phyloP scores from a whole-genome alignment of 352 stramenopile genomes.

The Phytophthora sp. region DNA sequence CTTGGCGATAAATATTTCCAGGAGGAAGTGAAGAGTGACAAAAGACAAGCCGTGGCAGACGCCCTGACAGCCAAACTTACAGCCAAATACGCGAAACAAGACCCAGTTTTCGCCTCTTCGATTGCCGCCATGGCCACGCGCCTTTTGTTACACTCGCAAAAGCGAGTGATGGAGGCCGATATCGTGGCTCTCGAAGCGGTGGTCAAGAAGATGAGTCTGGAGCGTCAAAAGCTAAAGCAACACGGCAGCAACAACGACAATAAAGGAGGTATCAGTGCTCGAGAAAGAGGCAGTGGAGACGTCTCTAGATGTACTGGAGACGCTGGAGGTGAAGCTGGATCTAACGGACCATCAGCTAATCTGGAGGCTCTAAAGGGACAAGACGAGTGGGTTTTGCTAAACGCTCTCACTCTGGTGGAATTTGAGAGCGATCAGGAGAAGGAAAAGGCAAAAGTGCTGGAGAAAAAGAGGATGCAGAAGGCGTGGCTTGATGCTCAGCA shows the following conservation, averaged over 20 bases:
- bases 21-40: conserved; percentile 71
- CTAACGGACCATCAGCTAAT: conserved; percentile 22
- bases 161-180: conserved; percentile 60
- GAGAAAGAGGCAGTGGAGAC: conserved; percentile 5
- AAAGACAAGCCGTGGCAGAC: conserved; percentile 60
- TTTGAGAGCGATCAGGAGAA: conserved; percentile 66
- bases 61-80: conserved; percentile 55
- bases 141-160: conserved; percentile 58
- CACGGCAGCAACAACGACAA: conserved; percentile 5
- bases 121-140: conserved; percentile 62
- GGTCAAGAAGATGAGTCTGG: conserved; percentile 69
- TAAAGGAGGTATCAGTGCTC: conserved; percentile 6
- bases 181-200: conserved; percentile 66
- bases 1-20: conserved; percentile 21
- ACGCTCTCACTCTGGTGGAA: conserved; percentile 75
- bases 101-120: conserved; percentile 56
- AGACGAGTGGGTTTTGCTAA: conserved; percentile 80
- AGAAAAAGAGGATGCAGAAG: conserved; percentile 71
- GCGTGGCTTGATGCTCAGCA: conserved; percentile 68
- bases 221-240: conserved; percentile 41
- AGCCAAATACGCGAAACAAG: conserved; percentile 66
- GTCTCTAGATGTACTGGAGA: neutral
- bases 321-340: conserved; percentile 17
- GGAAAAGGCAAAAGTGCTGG: conserved; percentile 40
- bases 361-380: conserved; percentile 46